Percentiles rank a stretch among this genome's conserved stretches.
phyloP scores from a whole-genome alignment of 805 yeast genomes.

The Kuraishia piskuri region DNA sequence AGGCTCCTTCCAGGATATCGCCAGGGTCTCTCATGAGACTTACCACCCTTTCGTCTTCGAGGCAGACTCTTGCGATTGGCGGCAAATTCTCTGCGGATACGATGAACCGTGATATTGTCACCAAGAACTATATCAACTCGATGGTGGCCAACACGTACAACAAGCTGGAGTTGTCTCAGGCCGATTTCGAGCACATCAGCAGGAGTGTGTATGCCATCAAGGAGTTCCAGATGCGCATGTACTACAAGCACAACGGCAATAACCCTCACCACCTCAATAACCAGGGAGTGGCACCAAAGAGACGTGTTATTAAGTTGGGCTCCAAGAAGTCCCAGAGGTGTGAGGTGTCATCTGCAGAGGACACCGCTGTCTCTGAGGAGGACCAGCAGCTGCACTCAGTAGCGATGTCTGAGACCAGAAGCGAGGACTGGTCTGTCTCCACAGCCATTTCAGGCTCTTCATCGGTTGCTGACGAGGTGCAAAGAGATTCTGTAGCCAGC shows the following conservation, averaged over 20 bases:
- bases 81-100: conserved; percentile 26
- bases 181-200: conserved; percentile 23
- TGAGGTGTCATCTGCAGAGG: not conserved
- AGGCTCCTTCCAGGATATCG: conserved; percentile 46
- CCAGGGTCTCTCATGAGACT: conserved; percentile 62
- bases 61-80: conserved; percentile 71
- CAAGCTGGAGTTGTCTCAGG: conserved; percentile 24
- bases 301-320: conserved; percentile 29
- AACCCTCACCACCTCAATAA: conserved; percentile 17
- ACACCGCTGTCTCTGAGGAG: not conserved
- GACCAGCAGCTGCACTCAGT: not conserved
- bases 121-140: conserved; percentile 22
- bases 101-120: conserved; percentile 22
- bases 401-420: not conserved
- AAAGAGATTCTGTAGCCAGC: not conserved
- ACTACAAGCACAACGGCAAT: conserved; percentile 20
- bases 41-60: conserved; percentile 58
- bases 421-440: not conserved
- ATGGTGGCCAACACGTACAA: conserved; percentile 16
- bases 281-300: conserved; percentile 27
- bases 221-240: conserved; percentile 35
- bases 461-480: not conserved
- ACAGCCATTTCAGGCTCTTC: not conserved
- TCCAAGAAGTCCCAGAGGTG: not conserved
- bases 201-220: conserved; percentile 31